A percentile compares a stretch with the other conserved stretches of the same genome.
Conservation (phyloP, 805 yeast genomes). For the Myxozyma nipponensis region DNA sequence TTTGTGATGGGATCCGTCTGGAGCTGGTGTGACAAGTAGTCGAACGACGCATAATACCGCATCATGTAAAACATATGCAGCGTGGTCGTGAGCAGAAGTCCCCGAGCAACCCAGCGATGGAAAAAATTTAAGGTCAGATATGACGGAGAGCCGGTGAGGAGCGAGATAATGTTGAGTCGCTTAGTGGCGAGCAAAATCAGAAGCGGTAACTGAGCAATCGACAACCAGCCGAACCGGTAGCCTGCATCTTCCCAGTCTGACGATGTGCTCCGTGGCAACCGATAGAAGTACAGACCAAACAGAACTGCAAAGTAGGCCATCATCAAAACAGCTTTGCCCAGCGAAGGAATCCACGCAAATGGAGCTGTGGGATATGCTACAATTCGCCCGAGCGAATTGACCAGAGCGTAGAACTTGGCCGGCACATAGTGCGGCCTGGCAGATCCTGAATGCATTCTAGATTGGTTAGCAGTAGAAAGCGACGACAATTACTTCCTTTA, state of each 20-base stretch:
- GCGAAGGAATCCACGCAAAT: slow-evolving; percentile 13
- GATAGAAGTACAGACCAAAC: slow-evolving; percentile 27
- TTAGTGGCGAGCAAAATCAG: slow-evolving; percentile 29
- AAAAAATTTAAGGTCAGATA: slow-evolving; percentile 28
- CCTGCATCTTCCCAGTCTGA: slow-evolving; percentile 29
- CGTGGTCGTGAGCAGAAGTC: slow-evolving; percentile 28
- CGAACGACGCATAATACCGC: slow-evolving; percentile 23
- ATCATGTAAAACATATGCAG: slow-evolving; percentile 30
- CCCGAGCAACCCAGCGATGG: slow-evolving; percentile 34
- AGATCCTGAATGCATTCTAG: slow-evolving; percentile 6
- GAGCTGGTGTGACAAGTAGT: slow-evolving; percentile 20
- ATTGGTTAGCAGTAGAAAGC: neutral
- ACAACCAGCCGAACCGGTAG: slow-evolving; percentile 31
- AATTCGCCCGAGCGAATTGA: slow-evolving; percentile 14
- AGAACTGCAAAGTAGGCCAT: slow-evolving; percentile 24
- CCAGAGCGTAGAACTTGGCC: slow-evolving; percentile 7
- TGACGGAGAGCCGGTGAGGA: slow-evolving; percentile 28
- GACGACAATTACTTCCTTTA: too few relatives aligned
- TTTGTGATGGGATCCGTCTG: slow-evolving; percentile 21
- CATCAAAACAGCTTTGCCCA: slow-evolving; percentile 14
- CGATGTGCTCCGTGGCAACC: slow-evolving; percentile 3
- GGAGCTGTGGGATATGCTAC: slow-evolving; percentile 12
- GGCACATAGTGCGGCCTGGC: slow-evolving; percentile 9
- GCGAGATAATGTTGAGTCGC: slow-evolving; percentile 23
- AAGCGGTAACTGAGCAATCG: slow-evolving; percentile 32